A percentile compares a stretch with the other conserved stretches of the same genome.
phyloP scores from a whole-genome alignment of 2,329 filamentous ascomycete genomes.

The Zarea fungicola region DNA sequence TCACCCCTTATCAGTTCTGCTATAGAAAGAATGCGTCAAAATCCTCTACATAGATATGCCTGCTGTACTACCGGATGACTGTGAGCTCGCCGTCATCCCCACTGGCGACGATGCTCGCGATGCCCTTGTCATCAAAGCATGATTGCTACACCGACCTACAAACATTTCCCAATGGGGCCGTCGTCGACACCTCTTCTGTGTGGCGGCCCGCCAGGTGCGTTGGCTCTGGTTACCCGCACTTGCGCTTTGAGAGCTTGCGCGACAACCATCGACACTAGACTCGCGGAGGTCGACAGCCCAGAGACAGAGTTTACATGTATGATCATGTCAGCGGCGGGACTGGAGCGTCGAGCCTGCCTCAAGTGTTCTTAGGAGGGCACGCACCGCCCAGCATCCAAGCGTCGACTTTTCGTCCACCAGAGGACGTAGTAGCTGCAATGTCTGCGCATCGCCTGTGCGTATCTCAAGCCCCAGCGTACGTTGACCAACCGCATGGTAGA shows the following conservation, averaged over 20 bases:
- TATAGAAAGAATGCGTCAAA: background rate
- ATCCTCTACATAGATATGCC: conserved; percentile 69
- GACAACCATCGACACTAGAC: conserved; percentile 87
- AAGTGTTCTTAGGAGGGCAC: conserved; percentile 76
- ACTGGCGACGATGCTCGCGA: conserved; percentile 75
- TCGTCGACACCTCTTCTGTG: conserved; percentile 87
- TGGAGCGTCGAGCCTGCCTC: conserved; percentile 77
- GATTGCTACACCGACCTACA: conserved; percentile 59
- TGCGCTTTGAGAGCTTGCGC: conserved; percentile 76
- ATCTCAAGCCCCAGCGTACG: conserved; percentile 86
- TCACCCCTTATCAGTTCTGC: background rate
- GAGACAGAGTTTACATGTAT: conserved; percentile 71
- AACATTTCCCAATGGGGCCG: conserved; percentile 70
- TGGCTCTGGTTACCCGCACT: conserved; percentile 68
- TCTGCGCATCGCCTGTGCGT: conserved; percentile 61
- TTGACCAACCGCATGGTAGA: conserved; percentile 90
- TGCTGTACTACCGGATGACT: conserved; percentile 71
- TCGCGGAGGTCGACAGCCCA: conserved; percentile 78
- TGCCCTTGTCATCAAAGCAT: conserved; percentile 51
- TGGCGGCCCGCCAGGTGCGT: conserved; percentile 82
- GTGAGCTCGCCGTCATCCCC: conserved; percentile 70
- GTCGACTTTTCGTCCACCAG: conserved; percentile 63
- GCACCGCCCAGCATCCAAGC: conserved; percentile 70
- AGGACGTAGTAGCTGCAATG: conserved; percentile 54
- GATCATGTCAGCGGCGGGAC: conserved; percentile 83